Percentiles rank a stretch among this genome's conserved stretches.
Conservation (phyloP, 306 rosid species). For the Sindora glabra region DNA sequence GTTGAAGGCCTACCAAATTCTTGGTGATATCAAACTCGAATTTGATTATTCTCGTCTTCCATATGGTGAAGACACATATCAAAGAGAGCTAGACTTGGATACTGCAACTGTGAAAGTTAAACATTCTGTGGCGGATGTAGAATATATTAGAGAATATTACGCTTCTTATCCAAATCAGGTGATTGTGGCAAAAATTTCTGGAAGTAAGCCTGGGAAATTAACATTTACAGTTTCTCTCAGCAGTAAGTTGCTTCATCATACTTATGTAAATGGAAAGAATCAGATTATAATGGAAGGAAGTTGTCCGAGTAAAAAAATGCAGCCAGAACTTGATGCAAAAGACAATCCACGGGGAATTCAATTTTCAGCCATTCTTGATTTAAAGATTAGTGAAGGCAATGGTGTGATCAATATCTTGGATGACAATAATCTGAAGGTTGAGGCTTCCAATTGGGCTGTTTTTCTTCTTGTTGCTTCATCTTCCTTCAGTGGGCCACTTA, state of each 20-base stretch:
- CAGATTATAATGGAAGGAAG: slow-evolving; percentile 54
- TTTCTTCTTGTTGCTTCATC: slow-evolving; percentile 59
- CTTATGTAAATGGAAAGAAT: slow-evolving; percentile 26
- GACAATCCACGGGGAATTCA: slow-evolving; percentile 44
- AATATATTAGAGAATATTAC: slow-evolving; percentile 60
- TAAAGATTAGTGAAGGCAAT: slow-evolving; percentile 44
- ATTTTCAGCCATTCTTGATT: slow-evolving; percentile 59
- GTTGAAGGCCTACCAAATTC: slow-evolving; percentile 52
- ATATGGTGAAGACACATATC: slow-evolving; percentile 31
- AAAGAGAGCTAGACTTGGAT: slow-evolving; percentile 58
- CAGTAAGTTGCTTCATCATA: slow-evolving; percentile 51
- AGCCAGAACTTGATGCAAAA: slow-evolving; percentile 12
- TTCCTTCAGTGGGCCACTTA: slow-evolving; percentile 59
- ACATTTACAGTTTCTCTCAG: slow-evolving; percentile 51
- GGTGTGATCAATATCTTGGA: slow-evolving; percentile 39
- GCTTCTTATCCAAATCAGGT: slow-evolving; percentile 59
- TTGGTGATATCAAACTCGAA: slow-evolving; percentile 61
- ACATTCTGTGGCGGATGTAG: slow-evolving; percentile 53
- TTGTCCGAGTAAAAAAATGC: slow-evolving; percentile 45
- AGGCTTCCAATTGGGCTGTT: slow-evolving; percentile 57
- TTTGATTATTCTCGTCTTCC: slow-evolving; percentile 52
- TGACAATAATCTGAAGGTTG: slow-evolving; percentile 44
- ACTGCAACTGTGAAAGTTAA: slow-evolving; percentile 54
- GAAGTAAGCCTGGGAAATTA: slow-evolving; percentile 40
- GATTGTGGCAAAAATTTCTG: slow-evolving; percentile 52